Evolutionary conservation across 2,329 filamentous ascomycete genomes (phyloP).

Genomic region (Emergomyces orientalis): DNA sequence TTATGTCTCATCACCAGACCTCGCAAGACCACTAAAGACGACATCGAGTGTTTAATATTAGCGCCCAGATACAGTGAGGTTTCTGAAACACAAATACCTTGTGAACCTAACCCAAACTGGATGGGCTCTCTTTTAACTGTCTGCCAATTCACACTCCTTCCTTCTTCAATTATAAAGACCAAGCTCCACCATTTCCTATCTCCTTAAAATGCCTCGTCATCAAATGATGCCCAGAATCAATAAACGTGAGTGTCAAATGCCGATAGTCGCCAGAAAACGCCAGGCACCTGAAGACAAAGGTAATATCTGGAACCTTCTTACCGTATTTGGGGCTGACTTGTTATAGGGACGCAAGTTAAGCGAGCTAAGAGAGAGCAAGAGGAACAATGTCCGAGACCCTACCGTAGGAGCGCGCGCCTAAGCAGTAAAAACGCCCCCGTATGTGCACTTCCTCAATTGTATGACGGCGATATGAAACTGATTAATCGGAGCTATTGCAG

Average conservation of each 20-base stretch:
- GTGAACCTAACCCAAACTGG: slow-evolving; percentile 2
- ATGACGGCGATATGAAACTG: slow-evolving; percentile 4
- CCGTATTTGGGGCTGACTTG: neutral
- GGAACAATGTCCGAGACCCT: neutral
- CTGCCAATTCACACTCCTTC: neutral
- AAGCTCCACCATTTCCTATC: neutral
- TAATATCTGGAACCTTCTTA: neutral
- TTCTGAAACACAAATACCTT: neutral
- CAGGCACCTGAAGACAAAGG: slow-evolving; percentile 3
- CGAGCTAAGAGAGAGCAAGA: neutral
- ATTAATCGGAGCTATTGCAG: slow-evolving; percentile 4
- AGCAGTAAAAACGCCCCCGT: neutral
- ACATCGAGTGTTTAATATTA: slow-evolving; percentile 2
- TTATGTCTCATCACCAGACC: too few species aligned
- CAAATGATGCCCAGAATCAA: slow-evolving; percentile 1
- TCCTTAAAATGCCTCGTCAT: slow-evolving; percentile 6
- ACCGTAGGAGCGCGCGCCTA: neutral
- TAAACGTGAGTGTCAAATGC: neutral
- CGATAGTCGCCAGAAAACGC: slow-evolving; percentile 2
- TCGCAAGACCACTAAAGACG: too few species aligned
- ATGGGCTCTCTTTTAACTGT: neutral
- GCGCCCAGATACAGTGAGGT: neutral
- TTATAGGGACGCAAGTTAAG: neutral
- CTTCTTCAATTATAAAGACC: neutral
- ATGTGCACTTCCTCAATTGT: slow-evolving; percentile 2